These are phyloP conservation scores for Hysterangium stoloniferum DNA, from an alignment of 768 basidiomycete genomes.

Conservation along the genomic window DNA sequence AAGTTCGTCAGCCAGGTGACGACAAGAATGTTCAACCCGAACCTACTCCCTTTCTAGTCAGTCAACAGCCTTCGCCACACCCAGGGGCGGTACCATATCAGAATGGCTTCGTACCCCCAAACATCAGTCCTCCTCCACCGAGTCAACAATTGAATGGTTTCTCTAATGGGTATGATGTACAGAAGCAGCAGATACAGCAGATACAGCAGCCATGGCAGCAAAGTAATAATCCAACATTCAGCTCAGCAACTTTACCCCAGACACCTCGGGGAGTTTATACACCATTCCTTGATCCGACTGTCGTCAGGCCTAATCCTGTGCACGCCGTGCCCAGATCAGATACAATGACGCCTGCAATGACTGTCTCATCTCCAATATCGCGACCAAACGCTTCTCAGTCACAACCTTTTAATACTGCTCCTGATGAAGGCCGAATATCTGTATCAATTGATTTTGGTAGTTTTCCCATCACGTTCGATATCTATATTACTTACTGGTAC, in stretches of 20 bases:
- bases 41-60: constrained; percentile 8
- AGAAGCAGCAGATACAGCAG: background rate
- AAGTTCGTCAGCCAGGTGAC: constrained; percentile 1
- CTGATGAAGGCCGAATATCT: constrained; percentile 70
- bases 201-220: background rate
- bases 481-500: constrained; percentile 13
- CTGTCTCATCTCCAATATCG: background rate
- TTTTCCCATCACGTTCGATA: constrained; percentile 15
- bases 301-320: constrained; percentile 19
- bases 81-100: background rate
- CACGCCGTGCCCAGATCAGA: constrained; percentile 10
- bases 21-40: constrained; percentile 4
- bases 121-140: background rate
- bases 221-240: background rate
- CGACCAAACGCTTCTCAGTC: background rate
- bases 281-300: constrained; percentile 18
- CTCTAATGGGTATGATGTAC: background rate
- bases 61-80: constrained; percentile 4
- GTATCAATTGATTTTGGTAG: constrained; percentile 78
- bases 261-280: constrained; percentile 11
- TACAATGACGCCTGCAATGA: constrained; percentile 7
- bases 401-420: constrained; percentile 14
- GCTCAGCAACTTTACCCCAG: background rate
- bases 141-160: background rate
- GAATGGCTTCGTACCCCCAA: background rate